phyloP scores from a whole-genome alignment of 106 monocot genomes.

The Amphibolis antarctica region DNA sequence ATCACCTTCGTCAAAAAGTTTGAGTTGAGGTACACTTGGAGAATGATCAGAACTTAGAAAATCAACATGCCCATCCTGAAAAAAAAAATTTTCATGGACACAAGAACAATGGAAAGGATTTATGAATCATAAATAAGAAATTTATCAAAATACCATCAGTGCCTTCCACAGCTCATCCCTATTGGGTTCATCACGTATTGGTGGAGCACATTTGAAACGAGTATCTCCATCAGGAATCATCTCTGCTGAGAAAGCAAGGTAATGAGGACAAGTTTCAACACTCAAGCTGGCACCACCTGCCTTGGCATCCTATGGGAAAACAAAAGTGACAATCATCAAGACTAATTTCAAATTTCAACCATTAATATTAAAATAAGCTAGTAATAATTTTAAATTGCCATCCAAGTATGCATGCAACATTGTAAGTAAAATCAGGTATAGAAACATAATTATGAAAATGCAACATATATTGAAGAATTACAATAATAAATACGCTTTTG shows the following conservation, averaged over 20 bases:
- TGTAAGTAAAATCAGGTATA: too few relatives aligned
- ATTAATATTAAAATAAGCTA: too few relatives aligned
- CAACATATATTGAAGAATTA: too few relatives aligned
- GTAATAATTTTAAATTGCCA: too few relatives aligned
- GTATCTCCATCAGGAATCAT: conserved; percentile 82
- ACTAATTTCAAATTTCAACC: not conserved
- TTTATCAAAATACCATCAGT: conserved; percentile 41
- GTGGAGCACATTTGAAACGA: conserved; percentile 91
- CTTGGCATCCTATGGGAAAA: conserved; percentile 50
- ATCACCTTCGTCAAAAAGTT: conserved; percentile 74
- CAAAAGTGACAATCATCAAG: not conserved
- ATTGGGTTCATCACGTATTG: conserved; percentile 74
- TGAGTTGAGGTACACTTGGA: conserved; percentile 70
- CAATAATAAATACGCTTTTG: too few relatives aligned
- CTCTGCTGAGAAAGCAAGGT: conserved; percentile 86
- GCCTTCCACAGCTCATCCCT: conserved; percentile 65
- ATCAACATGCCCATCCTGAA: conserved; percentile 75
- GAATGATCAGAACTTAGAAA: conserved; percentile 98
- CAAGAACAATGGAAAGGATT: not conserved
- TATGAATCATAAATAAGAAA: not conserved
- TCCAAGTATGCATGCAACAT: too few relatives aligned
- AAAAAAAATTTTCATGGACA: not conserved
- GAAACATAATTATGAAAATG: too few relatives aligned
- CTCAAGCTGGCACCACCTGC: conserved; percentile 60
- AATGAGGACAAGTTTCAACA: conserved; percentile 96